phyloP scores from a whole-genome alignment of 345 rosid genomes.

The Clausena lansium region DNA sequence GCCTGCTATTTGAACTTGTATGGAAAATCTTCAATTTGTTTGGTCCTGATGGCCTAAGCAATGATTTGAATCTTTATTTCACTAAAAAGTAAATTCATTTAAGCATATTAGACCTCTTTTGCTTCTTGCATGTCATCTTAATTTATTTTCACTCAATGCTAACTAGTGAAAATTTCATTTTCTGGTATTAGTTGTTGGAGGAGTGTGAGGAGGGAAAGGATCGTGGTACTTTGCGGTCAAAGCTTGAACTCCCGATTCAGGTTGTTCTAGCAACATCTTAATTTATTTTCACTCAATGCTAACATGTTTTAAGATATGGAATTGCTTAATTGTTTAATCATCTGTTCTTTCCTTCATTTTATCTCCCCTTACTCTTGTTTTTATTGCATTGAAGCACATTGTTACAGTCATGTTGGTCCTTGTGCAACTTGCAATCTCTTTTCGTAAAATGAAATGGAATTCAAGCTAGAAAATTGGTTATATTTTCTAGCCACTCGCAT shows the following conservation, averaged over 20 bases:
- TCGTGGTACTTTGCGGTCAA: constrained; percentile 77
- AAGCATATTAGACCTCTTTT: neutral
- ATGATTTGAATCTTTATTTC: neutral
- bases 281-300: neutral
- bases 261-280: constrained; percentile 47
- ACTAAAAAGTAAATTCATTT: neutral
- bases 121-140: neutral
- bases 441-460: neutral
- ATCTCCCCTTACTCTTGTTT: neutral
- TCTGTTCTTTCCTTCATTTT: neutral
- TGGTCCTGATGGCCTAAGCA: neutral
- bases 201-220: constrained; percentile 96
- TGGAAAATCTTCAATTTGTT: neutral
- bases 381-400: constrained; percentile 10
- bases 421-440: neutral
- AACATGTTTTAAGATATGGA: neutral
- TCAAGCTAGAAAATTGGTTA: neutral
- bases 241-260: constrained; percentile 99
- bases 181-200: constrained; percentile 66
- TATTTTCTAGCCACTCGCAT: neutral
- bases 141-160: constrained; percentile 2
- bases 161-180: constrained; percentile 18
- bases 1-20: neutral
- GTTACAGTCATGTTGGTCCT: neutral
- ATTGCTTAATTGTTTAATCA: constrained; percentile 4